These are phyloP conservation scores for Ceratobasidium sp. DNA, from an alignment of 1,284 basidiomycete genomes.

Conservation along the genomic window DNA sequence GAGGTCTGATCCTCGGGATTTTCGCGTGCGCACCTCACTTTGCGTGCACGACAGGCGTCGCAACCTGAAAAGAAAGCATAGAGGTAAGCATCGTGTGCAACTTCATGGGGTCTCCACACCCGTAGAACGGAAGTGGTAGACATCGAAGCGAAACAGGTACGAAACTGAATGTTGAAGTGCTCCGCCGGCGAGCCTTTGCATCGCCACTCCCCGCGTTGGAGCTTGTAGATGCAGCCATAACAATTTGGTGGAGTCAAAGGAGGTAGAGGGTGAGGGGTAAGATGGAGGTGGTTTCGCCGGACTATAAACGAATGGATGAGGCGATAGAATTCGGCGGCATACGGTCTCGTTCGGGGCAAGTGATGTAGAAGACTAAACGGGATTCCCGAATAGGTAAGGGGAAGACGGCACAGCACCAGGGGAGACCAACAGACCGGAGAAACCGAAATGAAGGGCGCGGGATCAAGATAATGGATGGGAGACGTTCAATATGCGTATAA, in stretches of 20 bases:
- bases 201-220: slow-evolving; percentile 2
- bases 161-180: slow-evolving; percentile 35
- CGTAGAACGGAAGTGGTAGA: background rate
- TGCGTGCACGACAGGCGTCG: slow-evolving; percentile 82
- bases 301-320: slow-evolving; percentile 21
- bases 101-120: slow-evolving; percentile 7
- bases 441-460: slow-evolving; percentile 22
- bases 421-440: slow-evolving; percentile 21
- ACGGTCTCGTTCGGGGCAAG: slow-evolving; percentile 23
- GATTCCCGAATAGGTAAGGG: slow-evolving; percentile 26
- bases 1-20: slow-evolving; percentile 64
- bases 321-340: slow-evolving; percentile 28
- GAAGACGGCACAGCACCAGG: slow-evolving; percentile 19
- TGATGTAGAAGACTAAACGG: slow-evolving; percentile 23
- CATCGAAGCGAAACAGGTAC: slow-evolving; percentile 12
- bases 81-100: background rate
- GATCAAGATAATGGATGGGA: slow-evolving; percentile 4
- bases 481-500: slow-evolving; percentile 9
- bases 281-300: slow-evolving; percentile 2
- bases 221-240: slow-evolving; percentile 21
- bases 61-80: slow-evolving; percentile 60
- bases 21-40: slow-evolving; percentile 73
- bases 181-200: slow-evolving; percentile 30
- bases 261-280: slow-evolving; percentile 9
- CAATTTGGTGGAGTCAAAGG: background rate